A percentile compares a stretch with the other conserved stretches of the same genome.
Evolutionary conservation across 208 protist species (phyloP).

Genomic region (Acanthamoeba castellanii): DNA sequence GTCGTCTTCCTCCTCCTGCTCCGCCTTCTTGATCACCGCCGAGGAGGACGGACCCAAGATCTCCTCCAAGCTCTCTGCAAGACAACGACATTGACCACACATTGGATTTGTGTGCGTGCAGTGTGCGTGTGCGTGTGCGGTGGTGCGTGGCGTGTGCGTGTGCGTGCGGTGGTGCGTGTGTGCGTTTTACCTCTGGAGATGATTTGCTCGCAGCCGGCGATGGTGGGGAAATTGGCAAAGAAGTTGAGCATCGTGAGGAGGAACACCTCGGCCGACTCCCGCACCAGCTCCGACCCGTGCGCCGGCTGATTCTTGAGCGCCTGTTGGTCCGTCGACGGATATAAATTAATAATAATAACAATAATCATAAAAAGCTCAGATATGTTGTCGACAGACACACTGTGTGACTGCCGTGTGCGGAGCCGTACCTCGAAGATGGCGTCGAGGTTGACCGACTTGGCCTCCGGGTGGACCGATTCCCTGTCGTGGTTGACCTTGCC

Average conservation of each 20-base stretch:
- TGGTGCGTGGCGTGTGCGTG: not conserved
- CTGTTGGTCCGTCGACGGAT: not conserved
- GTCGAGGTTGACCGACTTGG: slow-evolving; percentile 33
- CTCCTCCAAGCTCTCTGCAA: slow-evolving; percentile 56
- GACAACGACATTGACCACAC: not conserved
- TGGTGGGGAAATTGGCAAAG: slow-evolving; percentile 68
- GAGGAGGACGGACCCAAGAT: slow-evolving; percentile 45
- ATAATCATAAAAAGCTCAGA: too few relatives aligned
- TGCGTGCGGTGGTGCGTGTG: too few relatives aligned
- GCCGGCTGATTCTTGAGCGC: slow-evolving; percentile 51
- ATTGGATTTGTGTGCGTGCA: too few relatives aligned
- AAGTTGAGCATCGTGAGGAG: slow-evolving; percentile 72
- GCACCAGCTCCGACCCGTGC: slow-evolving; percentile 47
- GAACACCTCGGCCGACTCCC: slow-evolving; percentile 70
- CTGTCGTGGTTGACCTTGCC: not conserved
- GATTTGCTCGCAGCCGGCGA: slow-evolving; percentile 71
- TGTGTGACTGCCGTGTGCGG: not conserved
- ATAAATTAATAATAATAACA: too few relatives aligned
- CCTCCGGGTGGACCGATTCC: slow-evolving; percentile 8
- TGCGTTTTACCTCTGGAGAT: slow-evolving; percentile 43
- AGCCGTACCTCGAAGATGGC: slow-evolving; percentile 9
- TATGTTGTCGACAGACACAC: too few relatives aligned
- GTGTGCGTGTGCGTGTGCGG: not conserved
- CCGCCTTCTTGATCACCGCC: slow-evolving; percentile 58
- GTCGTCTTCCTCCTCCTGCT: slow-evolving; percentile 70